A percentile compares a stretch with the other conserved stretches of the same genome.
Evolutionary conservation across 345 rosid species (phyloP).

Genomic region (Corchorus capsularis): DNA sequence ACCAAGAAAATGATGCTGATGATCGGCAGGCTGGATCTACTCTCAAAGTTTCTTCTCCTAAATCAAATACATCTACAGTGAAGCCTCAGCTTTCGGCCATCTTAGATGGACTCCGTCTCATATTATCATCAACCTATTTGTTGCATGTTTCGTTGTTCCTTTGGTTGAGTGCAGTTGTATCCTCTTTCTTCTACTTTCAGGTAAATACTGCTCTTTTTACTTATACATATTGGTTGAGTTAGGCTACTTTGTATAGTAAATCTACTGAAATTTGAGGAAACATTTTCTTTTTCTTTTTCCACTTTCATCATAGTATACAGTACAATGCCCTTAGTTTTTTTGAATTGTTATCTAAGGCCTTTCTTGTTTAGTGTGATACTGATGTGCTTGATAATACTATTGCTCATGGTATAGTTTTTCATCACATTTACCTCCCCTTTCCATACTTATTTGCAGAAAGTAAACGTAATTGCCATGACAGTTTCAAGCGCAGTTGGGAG

Average conservation of each 20-base stretch:
- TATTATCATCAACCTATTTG: constrained; percentile 77
- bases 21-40: constrained; percentile 38
- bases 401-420: neutral
- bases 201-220: constrained; percentile 37
- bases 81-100: constrained; percentile 73
- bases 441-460: constrained; percentile 57
- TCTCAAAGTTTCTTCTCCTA: constrained; percentile 47
- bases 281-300: neutral
- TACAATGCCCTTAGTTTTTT: neutral
- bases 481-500: constrained; percentile 75
- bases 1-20: constrained; percentile 42
- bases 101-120: constrained; percentile 78
- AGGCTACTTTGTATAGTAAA: neutral
- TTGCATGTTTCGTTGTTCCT: constrained; percentile 77
- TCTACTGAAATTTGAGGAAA: neutral
- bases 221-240: constrained; percentile 12
- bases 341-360: neutral
- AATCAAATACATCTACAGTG: constrained; percentile 40
- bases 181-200: constrained; percentile 97
- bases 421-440: neutral
- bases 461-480: constrained; percentile 76
- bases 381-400: neutral
- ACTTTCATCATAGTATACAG: neutral
- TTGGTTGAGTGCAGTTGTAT: constrained; percentile 93
- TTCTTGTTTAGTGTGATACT: neutral